phyloP scores from a whole-genome alignment of 2,329 filamentous ascomycete species.

The Cladosporium sp. region DNA sequence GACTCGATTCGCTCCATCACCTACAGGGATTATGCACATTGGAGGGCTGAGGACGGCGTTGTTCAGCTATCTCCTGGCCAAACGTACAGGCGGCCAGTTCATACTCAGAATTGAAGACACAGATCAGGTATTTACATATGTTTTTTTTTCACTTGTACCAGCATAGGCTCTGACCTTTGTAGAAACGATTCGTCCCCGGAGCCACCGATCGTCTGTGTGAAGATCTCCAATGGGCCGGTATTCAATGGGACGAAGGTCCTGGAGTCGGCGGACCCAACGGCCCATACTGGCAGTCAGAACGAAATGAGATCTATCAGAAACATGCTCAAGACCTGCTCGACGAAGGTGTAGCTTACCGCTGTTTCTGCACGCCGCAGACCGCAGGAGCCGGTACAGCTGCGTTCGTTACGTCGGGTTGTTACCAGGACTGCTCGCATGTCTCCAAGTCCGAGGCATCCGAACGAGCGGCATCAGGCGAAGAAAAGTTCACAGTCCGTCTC shows the following conservation, averaged over 20 bases:
- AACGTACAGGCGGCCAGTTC: slow-evolving; percentile 84
- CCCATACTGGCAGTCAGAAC: slow-evolving; percentile 87
- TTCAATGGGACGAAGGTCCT: slow-evolving; percentile 94
- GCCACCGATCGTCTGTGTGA: slow-evolving; percentile 76
- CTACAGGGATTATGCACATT: slow-evolving; percentile 89
- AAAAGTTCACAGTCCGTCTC: slow-evolving; percentile 76
- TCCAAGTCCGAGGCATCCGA: slow-evolving; percentile 67
- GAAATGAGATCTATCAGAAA: slow-evolving; percentile 69
- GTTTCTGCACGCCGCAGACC: slow-evolving; percentile 71
- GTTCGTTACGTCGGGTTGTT: slow-evolving; percentile 63
- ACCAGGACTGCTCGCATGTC: slow-evolving; percentile 72
- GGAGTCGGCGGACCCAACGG: slow-evolving; percentile 77
- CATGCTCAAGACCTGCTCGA: slow-evolving; percentile 70
- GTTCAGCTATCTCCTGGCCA: slow-evolving; percentile 93
- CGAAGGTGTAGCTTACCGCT: slow-evolving; percentile 79
- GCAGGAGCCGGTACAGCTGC: slow-evolving; percentile 59
- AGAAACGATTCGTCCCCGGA: slow-evolving; percentile 79
- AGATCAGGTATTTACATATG: slow-evolving; percentile 64
- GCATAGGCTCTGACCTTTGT: slow-evolving; percentile 19
- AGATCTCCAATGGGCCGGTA: slow-evolving; percentile 83
- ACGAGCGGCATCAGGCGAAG: slow-evolving; percentile 62
- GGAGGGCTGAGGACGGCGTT: slow-evolving; percentile 88
- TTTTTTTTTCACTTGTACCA: not conserved
- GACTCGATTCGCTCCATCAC: slow-evolving; percentile 92
- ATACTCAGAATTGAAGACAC: slow-evolving; percentile 92